Evolutionary conservation across 148 eudicot species (phyloP), one percentile per base, ranked within the genome.

Genomic region (Dysphania ambrosioides): DNA sequence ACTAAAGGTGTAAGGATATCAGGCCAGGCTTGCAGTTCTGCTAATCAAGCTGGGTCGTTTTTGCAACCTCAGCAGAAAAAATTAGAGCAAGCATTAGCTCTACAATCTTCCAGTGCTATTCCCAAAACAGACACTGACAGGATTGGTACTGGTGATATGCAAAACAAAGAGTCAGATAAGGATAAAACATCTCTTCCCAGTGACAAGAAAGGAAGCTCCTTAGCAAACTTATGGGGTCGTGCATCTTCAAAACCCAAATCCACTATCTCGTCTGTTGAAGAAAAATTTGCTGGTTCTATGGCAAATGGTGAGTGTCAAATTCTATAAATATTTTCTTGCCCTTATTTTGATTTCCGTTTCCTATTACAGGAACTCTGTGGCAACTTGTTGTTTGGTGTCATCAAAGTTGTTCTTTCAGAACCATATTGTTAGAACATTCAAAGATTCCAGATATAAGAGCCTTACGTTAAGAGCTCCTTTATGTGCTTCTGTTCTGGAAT

Each of bases 201-300:
- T 42, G 90, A 83, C 59, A 88, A 86, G 83, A 89, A 80, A 79
- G 87, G 72, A 65, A 80, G 89, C 49, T 86, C 94, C 68, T 81
- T 96, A 70, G 89, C 97, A 71, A 92, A 86, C 66, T 90, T 96
- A 78, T 96, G 94, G 94, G 93, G 86, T 55, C 93, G 97, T 82
- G 97, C 95, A 78, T 83, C 96, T 75, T 67, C 90, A 68, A 90
- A 90, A 79, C 58, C 91, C 66, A 91, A 86, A 81, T 75, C 88
- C 51, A 73, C 53, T 72, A 62, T 29, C 74, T 70, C 75, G 67
- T 56, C 79, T 24, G 67, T 75, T 23, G 88, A 88, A 80, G 81
- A 85, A 44, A 79, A 79, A 35, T 62, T 18, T 67, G 61, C 66
- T 55, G 71, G 75, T 77, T 77, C 80, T 32, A 83, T 82, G 55